Conservation (phyloP, 163 green algal genomes). For the Trebouxia gelatinosa region DNA sequence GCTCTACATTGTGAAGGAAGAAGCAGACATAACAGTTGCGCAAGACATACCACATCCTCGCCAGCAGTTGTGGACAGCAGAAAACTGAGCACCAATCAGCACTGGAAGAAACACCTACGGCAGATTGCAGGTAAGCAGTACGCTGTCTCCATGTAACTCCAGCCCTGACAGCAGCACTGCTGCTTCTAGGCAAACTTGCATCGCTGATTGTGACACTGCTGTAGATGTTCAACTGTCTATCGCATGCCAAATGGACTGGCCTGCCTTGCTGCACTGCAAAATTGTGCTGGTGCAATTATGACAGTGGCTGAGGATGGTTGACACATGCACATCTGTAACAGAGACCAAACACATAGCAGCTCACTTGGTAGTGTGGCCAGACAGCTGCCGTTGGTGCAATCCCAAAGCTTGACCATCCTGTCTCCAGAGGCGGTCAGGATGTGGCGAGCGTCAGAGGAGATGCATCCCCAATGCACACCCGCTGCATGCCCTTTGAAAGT, state of each 20-base stretch:
- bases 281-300: background rate
- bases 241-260: background rate
- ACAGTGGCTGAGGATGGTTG: background rate
- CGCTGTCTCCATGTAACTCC: background rate
- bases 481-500: conserved; percentile 40
- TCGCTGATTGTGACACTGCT: background rate
- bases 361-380: conserved; percentile 37
- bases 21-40: too few relatives aligned
- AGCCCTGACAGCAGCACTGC: background rate
- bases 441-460: conserved; percentile 39
- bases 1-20: background rate
- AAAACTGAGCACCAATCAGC: too few relatives aligned
- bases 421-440: conserved; percentile 68
- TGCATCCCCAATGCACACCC: conserved; percentile 42
- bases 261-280: background rate
- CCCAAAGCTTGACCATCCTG: conserved; percentile 46
- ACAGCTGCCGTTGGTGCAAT: conserved; percentile 32
- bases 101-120: background rate
- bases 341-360: background rate
- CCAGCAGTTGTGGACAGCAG: background rate
- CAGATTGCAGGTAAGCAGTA: background rate
- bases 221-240: background rate
- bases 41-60: too few relatives aligned
- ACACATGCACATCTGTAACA: background rate
- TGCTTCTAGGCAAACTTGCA: background rate